A percentile compares a stretch with the other conserved stretches of the same genome.
phyloP scores from a whole-genome alignment of 2,329 filamentous ascomycete genomes.

The Ustilaginoidea virens region DNA sequence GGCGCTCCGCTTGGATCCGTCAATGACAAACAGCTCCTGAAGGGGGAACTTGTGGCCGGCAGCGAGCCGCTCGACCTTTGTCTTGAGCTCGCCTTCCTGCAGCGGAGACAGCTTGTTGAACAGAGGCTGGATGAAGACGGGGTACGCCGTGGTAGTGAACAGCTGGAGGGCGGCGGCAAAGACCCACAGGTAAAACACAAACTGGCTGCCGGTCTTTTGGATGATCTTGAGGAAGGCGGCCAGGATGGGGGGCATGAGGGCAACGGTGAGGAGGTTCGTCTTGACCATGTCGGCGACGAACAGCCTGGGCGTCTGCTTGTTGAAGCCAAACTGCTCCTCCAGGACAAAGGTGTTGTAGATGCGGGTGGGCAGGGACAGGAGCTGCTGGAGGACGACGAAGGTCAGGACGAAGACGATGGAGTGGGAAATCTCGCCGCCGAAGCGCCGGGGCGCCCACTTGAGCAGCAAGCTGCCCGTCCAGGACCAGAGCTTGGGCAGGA shows the following conservation, averaged over 20 bases:
- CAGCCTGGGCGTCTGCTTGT: conserved; percentile 85
- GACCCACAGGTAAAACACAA: conserved; percentile 97
- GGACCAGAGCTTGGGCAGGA: conserved; percentile 82
- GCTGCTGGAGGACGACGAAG: conserved; percentile 69
- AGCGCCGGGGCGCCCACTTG: conserved; percentile 58
- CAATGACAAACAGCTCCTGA: conserved; percentile 85
- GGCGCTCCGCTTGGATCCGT: conserved; percentile 73
- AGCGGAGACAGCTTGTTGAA: conserved; percentile 98
- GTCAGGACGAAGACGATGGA: conserved; percentile 83
- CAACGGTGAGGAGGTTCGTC: conserved; percentile 65
- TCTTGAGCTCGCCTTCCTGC: conserved; percentile 75
- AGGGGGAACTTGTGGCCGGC: conserved; percentile 80
- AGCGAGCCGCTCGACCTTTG: conserved; percentile 71
- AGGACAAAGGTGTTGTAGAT: conserved; percentile 93
- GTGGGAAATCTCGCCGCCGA: conserved; percentile 85
- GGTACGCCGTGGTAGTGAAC: conserved; percentile 92
- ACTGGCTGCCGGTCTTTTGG: conserved; percentile 80
- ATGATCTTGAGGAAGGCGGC: conserved; percentile 89
- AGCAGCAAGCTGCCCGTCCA: conserved; percentile 62
- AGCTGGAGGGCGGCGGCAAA: conserved; percentile 83
- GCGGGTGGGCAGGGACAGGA: conserved; percentile 63
- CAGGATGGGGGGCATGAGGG: conserved; percentile 73
- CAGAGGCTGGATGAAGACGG: conserved; percentile 79
- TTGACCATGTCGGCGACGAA: conserved; percentile 89
- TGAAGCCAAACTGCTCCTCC: conserved; percentile 96